A percentile compares a stretch with the other conserved stretches of the same genome.
Conservation (phyloP, 805 yeast genomes). For the Saccharomycopsis synnaedendra region DNA sequence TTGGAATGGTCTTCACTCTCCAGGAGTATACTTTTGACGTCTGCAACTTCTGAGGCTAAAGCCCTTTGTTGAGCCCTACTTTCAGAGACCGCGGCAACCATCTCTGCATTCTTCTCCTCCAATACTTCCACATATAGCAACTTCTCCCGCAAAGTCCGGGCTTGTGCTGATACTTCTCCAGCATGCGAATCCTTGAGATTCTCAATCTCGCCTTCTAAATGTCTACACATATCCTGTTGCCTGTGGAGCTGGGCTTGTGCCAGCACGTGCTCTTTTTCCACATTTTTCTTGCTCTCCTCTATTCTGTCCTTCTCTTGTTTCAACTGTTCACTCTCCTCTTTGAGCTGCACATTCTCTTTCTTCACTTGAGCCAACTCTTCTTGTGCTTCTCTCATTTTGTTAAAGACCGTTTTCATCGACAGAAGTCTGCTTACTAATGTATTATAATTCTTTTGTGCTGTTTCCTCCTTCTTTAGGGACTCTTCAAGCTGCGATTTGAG, state of each 20-base stretch:
- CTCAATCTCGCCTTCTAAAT: slow-evolving; percentile 22
- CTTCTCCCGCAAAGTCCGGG: slow-evolving; percentile 20
- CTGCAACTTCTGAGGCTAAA: background rate
- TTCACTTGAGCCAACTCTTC: slow-evolving; percentile 44
- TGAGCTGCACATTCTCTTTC: slow-evolving; percentile 28
- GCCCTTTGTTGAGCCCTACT: background rate
- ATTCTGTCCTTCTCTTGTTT: slow-evolving; percentile 31
- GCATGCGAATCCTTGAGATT: slow-evolving; percentile 12
- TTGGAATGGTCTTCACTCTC: slow-evolving; percentile 19
- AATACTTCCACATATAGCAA: slow-evolving; percentile 22
- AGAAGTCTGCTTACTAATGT: slow-evolving; percentile 50
- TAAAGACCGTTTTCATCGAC: slow-evolving; percentile 63
- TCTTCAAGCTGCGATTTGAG: background rate
- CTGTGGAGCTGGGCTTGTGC: background rate
- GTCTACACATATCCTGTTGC: too few species aligned
- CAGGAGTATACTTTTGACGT: slow-evolving; percentile 6
- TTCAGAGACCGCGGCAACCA: slow-evolving; percentile 21
- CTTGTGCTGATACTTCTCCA: slow-evolving; percentile 24
- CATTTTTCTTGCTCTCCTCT: slow-evolving; percentile 34
- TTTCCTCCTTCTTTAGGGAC: background rate
- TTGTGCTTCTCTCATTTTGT: slow-evolving; percentile 63
- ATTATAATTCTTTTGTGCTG: slow-evolving; percentile 46
- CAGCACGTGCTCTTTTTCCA: slow-evolving; percentile 26
- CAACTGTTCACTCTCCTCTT: slow-evolving; percentile 10
- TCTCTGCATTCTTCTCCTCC: slow-evolving; percentile 27